Conservation (phyloP, 2,329 filamentous ascomycete species). For the Coniochaeta hoffmannii region DNA sequence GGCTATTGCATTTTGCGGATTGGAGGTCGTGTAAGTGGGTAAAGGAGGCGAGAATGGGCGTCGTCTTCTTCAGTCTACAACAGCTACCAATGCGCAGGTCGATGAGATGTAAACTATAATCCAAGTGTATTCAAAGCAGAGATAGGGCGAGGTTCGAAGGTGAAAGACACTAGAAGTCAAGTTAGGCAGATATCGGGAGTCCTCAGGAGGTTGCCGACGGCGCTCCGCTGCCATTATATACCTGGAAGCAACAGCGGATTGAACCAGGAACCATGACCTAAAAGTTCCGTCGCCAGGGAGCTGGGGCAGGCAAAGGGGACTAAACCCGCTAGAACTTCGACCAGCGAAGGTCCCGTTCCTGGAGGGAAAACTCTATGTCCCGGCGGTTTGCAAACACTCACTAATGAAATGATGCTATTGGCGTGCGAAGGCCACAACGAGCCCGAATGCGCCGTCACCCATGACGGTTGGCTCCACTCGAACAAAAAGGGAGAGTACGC, state of each 20-base stretch:
- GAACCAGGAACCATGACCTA: slow-evolving; percentile 15
- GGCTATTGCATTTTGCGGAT: slow-evolving; percentile 13
- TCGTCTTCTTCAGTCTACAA: neutral
- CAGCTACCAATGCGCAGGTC: neutral
- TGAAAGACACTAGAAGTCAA: slow-evolving; percentile 5
- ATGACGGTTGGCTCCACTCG: slow-evolving; percentile 14
- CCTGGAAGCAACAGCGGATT: slow-evolving; percentile 7
- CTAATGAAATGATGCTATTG: slow-evolving; percentile 15
- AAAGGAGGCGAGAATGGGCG: neutral
- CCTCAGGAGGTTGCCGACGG: slow-evolving; percentile 10
- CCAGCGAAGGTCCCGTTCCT: slow-evolving; percentile 1
- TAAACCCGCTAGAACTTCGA: slow-evolving; percentile 7
- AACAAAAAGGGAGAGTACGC: slow-evolving; percentile 12
- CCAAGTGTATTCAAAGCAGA: slow-evolving; percentile 6
- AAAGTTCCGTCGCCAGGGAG: slow-evolving; percentile 15
- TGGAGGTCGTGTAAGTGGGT: slow-evolving; percentile 11
- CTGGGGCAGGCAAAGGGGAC: slow-evolving; percentile 6
- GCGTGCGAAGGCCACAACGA: slow-evolving; percentile 6
- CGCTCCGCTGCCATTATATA: slow-evolving; percentile 16
- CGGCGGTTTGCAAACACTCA: slow-evolving; percentile 12
- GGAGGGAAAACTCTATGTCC: slow-evolving; percentile 3
- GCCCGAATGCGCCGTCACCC: slow-evolving; percentile 5
- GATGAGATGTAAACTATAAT: slow-evolving; percentile 1
- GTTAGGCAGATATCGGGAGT: neutral
- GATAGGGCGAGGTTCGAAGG: slow-evolving; percentile 7